phyloP scores from a whole-genome alignment of 1,284 basidiomycete species.

The Ganoderma sp. region DNA sequence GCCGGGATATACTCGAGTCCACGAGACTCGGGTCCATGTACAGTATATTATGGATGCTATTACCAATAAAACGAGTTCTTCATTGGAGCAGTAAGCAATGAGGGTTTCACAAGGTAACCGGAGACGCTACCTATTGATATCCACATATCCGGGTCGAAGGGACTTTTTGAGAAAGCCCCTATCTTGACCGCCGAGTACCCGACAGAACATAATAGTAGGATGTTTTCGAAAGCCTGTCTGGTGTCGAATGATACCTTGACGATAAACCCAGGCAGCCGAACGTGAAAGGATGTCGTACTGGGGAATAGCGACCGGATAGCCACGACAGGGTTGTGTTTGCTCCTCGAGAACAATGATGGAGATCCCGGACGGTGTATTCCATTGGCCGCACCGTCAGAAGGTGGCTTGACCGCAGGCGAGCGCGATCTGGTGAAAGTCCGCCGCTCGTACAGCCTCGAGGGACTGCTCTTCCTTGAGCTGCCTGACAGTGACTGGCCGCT shows the following conservation, averaged over 20 bases:
- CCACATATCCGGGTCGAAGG: slow-evolving; percentile 45
- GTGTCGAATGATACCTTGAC: slow-evolving; percentile 59
- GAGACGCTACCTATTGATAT: slow-evolving; percentile 49
- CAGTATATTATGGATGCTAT: slow-evolving; percentile 66
- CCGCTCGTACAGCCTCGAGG: slow-evolving; percentile 34
- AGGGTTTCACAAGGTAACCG: slow-evolving; percentile 16
- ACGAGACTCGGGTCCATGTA: slow-evolving; percentile 62
- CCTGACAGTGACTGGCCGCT: slow-evolving; percentile 30
- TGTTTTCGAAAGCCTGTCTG: slow-evolving; percentile 60
- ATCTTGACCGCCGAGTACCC: slow-evolving; percentile 48
- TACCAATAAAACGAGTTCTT: slow-evolving; percentile 67
- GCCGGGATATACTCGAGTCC: slow-evolving; percentile 41
- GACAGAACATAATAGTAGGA: slow-evolving; percentile 60
- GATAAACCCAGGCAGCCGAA: slow-evolving; percentile 50
- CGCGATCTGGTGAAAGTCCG: slow-evolving; percentile 62
- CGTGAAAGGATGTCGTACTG: slow-evolving; percentile 47
- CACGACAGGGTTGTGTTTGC: slow-evolving; percentile 30
- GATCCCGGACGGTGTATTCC: slow-evolving; percentile 38
- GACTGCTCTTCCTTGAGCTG: slow-evolving; percentile 36
- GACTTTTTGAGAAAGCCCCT: slow-evolving; percentile 31
- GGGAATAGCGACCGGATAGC: slow-evolving; percentile 48
- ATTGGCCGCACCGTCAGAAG: slow-evolving; percentile 37
- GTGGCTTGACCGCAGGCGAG: slow-evolving; percentile 53
- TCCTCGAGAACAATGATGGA: slow-evolving; percentile 38
- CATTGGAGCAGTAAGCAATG: slow-evolving; percentile 20